Conservation (phyloP, 2,329 filamentous ascomycete species). For the Botrytis sinoallii region DNA sequence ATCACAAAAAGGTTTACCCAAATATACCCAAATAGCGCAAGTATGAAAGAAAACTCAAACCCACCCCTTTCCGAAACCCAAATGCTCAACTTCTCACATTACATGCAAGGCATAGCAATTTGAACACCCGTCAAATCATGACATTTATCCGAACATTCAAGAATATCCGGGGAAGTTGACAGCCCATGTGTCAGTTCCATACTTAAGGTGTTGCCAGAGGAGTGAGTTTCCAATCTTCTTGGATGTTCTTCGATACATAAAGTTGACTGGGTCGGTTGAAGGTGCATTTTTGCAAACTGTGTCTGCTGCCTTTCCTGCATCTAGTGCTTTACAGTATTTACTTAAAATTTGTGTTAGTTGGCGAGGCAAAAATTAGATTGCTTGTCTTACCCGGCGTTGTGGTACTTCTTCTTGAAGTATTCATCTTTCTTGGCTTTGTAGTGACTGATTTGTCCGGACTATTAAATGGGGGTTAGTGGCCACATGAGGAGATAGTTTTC, state of each 20-base stretch:
- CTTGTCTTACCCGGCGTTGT: not conserved
- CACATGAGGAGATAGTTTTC: not conserved
- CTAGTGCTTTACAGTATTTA: slow-evolving; percentile 7
- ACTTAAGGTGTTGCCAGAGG: slow-evolving; percentile 15
- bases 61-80: not conserved
- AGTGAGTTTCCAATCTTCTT: slow-evolving; percentile 13
- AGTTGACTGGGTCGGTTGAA: slow-evolving; percentile 10
- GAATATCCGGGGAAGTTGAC: slow-evolving; percentile 15
- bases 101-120: not conserved
- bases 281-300: slow-evolving; percentile 10
- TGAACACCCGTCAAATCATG: not conserved
- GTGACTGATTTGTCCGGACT: slow-evolving; percentile 7
- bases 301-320: not conserved
- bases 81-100: not conserved
- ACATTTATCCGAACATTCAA: not conserved
- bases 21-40: not conserved
- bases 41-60: not conserved
- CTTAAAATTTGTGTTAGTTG: not conserved
- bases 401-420: slow-evolving; percentile 12
- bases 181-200: slow-evolving; percentile 13
- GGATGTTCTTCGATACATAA: slow-evolving; percentile 15
- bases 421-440: not conserved
- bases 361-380: not conserved
- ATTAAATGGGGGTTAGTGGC: not conserved
- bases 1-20: not conserved